phyloP scores from a whole-genome alignment of 148 eudicot genomes.

The Cornus controversa region DNA sequence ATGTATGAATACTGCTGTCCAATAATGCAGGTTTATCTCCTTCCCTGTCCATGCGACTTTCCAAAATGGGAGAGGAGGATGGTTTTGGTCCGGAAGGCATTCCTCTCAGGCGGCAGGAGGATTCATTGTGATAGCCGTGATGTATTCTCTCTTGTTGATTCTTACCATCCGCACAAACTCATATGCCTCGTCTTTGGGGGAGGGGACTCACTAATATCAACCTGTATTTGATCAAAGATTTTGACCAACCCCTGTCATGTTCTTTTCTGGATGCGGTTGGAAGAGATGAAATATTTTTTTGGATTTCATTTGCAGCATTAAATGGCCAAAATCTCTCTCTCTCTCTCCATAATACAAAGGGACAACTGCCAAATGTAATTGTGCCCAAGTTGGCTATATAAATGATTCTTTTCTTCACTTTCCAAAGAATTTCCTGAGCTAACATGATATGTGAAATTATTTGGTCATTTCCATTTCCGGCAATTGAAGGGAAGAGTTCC shows the following conservation, averaged over 20 bases:
- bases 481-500: neutral
- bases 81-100: slow-evolving; percentile 69
- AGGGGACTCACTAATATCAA: slow-evolving; percentile 10
- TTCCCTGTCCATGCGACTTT: slow-evolving; percentile 45
- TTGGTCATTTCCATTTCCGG: neutral
- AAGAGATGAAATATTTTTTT: neutral
- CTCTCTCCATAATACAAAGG: slow-evolving; percentile 14
- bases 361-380: slow-evolving; percentile 4
- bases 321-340: slow-evolving; percentile 4
- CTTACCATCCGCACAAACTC: neutral
- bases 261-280: slow-evolving; percentile 11
- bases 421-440: neutral
- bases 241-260: neutral
- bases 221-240: slow-evolving; percentile 17
- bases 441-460: neutral
- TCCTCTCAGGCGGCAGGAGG: slow-evolving; percentile 79
- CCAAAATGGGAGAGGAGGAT: slow-evolving; percentile 56
- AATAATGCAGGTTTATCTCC: slow-evolving; percentile 40
- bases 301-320: neutral
- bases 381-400: slow-evolving; percentile 17
- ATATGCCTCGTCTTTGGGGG: neutral
- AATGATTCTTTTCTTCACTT: neutral
- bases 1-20: too few relatives aligned
- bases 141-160: neutral
- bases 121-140: slow-evolving; percentile 44